These are phyloP conservation scores for Phaseolus coccineus DNA, from an alignment of 331 rosid species.

Conservation along the genomic window DNA sequence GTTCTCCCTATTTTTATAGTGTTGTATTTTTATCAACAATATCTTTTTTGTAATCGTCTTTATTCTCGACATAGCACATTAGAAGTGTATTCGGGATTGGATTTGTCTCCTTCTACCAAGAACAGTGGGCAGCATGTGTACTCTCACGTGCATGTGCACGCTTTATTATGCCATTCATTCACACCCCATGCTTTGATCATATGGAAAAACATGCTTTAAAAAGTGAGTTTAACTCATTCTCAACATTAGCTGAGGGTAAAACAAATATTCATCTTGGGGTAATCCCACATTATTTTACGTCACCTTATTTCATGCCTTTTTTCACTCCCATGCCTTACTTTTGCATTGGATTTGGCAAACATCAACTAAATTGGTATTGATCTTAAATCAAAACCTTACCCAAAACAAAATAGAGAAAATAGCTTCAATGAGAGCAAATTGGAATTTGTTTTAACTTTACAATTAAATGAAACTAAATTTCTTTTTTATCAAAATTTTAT, in stretches of 20 bases:
- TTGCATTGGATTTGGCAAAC: not conserved
- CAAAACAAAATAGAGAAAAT: not conserved
- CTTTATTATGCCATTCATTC: conserved; percentile 42
- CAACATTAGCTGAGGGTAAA: not conserved
- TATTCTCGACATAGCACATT: conserved; percentile 1
- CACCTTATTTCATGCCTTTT: not conserved
- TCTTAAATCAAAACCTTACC: conserved; percentile 1
- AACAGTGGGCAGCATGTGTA: conserved; percentile 53
- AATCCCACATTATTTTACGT: not conserved
- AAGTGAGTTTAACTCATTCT: conserved; percentile 28
- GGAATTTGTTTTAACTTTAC: not conserved
- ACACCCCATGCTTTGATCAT: conserved; percentile 33
- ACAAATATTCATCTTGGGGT: not conserved
- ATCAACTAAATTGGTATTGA: not conserved
- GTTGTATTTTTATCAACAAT: not conserved
- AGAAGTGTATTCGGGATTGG: conserved; percentile 12
- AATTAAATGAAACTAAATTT: too few species aligned
- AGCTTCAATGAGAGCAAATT: not conserved
- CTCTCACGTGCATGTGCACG: conserved; percentile 50
- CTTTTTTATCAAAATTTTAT: too few species aligned
- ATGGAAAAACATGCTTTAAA: conserved; percentile 30
- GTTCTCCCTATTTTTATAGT: not conserved
- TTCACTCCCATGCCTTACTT: not conserved
- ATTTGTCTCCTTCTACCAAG: conserved; percentile 32
- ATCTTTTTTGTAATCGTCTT: not conserved